Base-by-base conservation (phyloP, 352 stramenopile species). In the Globisporangium recalcitrans region DNA sequence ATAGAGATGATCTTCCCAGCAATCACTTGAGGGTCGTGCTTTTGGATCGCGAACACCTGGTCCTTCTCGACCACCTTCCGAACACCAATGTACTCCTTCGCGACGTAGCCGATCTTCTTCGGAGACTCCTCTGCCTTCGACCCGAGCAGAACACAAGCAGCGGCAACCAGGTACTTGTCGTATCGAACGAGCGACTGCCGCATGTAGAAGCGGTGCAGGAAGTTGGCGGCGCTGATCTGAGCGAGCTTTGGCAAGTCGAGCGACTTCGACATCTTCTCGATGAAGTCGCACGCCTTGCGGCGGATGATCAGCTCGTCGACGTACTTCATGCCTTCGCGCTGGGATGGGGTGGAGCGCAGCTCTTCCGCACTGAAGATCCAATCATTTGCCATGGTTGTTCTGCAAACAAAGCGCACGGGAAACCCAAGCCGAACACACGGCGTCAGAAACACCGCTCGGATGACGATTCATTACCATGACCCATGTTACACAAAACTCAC, bases 131-230 rank as follows among this genome's bases (percentile, higher is more conserved):
- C 88, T 1, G 87, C 85, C 59, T 96, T 96, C 19, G 82, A 88
- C 22, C 76, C 87, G 3, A 95, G 70, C 14, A 96, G 70, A 48
- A 96, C 79, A 22, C 87, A 95, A 2, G 88, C 82, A 3, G 82
- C 84, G 6, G 82, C 83, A 9, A 95, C 82, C n/a, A 91, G 52
- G 64, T 84, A 95, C 64, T 90, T 88, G 68, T 96, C 87, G 67
- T 95, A 90, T 21, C 81, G 78, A 36, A 91, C 80, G 40, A 95
- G 73, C 22, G 85, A 92, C 70, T 95, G 85, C 3, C 82, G 78
- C 74, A 89, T 91, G 69, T 80, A 95, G 65, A 96, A 96, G 29
- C 87, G 78, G 60, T 96, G 88, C n/a, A 96, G 81, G 52, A 85
- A 96, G 49, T 91, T 90, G 70, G 88, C 77, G 22, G 85, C 88